These are phyloP conservation scores for Omphalotus guepiniiformis DNA, from an alignment of 768 basidiomycete species.

Conservation along the genomic window DNA sequence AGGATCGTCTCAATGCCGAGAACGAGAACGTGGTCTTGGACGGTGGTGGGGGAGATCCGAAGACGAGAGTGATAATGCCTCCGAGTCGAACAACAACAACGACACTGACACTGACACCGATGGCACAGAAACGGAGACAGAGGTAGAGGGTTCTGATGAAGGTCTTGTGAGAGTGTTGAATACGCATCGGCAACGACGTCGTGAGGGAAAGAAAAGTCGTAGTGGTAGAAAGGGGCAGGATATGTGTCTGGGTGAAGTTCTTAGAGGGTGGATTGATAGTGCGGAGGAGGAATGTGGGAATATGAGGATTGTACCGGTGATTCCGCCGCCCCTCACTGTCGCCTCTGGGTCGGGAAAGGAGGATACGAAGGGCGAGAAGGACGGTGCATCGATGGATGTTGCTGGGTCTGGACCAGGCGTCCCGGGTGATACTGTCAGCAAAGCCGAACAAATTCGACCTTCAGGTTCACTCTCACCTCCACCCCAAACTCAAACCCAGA, in stretches of 20 bases:
- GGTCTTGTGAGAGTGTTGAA: no score
- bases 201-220: background rate
- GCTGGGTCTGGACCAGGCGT: background rate
- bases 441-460: no score
- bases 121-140: background rate
- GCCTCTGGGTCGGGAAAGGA: no score
- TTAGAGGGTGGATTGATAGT: conserved; percentile 2
- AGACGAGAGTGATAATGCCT: no score
- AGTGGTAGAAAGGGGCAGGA: background rate
- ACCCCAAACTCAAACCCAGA: no score
- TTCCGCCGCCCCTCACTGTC: background rate
- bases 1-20: no score
- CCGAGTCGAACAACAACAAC: no score
- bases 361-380: background rate
- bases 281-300: background rate
- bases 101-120: background rate
- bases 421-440: background rate
- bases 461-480: no score
- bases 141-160: no score
- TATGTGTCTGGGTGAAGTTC: background rate
- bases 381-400: background rate
- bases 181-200: background rate
- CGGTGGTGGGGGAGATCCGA: no score
- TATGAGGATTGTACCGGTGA: background rate
- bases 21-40: no score